Conservation (phyloP, 192 early-diverging fungal genomes). For the Rhizoclosmatium sp. region DNA sequence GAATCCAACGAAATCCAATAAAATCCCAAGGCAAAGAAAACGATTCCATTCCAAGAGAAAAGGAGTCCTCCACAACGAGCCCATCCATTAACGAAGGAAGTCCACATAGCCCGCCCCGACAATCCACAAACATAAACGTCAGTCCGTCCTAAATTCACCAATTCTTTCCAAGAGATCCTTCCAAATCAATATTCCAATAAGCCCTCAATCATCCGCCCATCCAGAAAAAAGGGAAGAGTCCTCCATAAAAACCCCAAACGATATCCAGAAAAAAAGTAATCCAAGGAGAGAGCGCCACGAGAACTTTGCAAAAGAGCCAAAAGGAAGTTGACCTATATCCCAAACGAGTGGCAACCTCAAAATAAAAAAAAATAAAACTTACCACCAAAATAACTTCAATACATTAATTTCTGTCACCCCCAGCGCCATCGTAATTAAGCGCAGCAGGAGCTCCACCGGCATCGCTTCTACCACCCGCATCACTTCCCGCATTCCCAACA, state of each 20-base stretch:
- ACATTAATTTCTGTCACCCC: not conserved
- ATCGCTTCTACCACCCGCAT: not conserved
- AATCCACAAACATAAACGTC: not conserved
- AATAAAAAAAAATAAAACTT: not conserved
- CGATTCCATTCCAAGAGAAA: slow-evolving; percentile 3
- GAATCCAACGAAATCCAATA: too few relatives aligned
- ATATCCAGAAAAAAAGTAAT: not conserved
- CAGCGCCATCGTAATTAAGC: not conserved
- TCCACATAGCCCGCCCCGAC: not conserved
- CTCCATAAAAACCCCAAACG: not conserved
- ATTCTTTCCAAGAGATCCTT: too few relatives aligned
- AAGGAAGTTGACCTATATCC: too few relatives aligned
- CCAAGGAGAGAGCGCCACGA: not conserved
- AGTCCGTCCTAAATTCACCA: not conserved
- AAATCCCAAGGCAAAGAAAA: not conserved
- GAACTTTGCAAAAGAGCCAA: not conserved
- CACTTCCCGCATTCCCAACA: not conserved
- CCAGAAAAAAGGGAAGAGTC: not conserved
- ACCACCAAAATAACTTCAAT: not conserved
- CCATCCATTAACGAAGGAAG: not conserved
- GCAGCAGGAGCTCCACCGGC: not conserved
- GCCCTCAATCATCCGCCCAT: not conserved
- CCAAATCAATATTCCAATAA: not conserved
- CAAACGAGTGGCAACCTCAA: not conserved
- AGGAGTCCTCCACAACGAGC: not conserved